Conservation (phyloP, 2,329 filamentous ascomycete genomes). For the Fusarium vanettenii region DNA sequence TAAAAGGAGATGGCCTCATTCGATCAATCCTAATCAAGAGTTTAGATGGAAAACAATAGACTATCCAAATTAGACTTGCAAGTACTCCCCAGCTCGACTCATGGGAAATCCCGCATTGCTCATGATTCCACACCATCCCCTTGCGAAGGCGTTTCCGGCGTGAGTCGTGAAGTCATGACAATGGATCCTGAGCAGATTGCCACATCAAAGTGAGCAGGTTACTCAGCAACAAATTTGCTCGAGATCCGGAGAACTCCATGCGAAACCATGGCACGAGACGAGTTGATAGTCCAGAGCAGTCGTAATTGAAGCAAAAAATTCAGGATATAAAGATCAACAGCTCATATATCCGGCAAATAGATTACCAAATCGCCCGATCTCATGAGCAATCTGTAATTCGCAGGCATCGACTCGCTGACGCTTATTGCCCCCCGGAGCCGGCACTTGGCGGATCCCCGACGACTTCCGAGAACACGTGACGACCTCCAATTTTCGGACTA, state of each 20-base stretch:
- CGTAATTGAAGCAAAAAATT: neutral
- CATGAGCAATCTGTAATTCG: conserved; percentile 4
- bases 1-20: conserved; percentile 61
- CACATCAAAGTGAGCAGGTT: conserved; percentile 2
- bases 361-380: neutral
- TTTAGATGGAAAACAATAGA: neutral
- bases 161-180: conserved; percentile 15
- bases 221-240: neutral
- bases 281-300: neutral
- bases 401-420: conserved; percentile 34
- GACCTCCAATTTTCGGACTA: conserved; percentile 46
- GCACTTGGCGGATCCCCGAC: conserved; percentile 25
- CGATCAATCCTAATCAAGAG: conserved; percentile 54
- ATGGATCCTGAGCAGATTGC: conserved; percentile 2
- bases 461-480: conserved; percentile 45
- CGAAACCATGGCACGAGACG: neutral
- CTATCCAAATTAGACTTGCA: neutral
- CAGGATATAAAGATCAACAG: neutral
- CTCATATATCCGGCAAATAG: neutral
- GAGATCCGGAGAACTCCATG: neutral
- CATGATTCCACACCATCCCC: conserved; percentile 10
- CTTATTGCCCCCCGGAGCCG: neutral
- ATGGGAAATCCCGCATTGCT: neutral
- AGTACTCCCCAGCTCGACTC: neutral
- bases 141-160: neutral